Evolutionary conservation across 108 stramenopile species (phyloP).

Genomic region (Skeletonema marinoi): DNA sequence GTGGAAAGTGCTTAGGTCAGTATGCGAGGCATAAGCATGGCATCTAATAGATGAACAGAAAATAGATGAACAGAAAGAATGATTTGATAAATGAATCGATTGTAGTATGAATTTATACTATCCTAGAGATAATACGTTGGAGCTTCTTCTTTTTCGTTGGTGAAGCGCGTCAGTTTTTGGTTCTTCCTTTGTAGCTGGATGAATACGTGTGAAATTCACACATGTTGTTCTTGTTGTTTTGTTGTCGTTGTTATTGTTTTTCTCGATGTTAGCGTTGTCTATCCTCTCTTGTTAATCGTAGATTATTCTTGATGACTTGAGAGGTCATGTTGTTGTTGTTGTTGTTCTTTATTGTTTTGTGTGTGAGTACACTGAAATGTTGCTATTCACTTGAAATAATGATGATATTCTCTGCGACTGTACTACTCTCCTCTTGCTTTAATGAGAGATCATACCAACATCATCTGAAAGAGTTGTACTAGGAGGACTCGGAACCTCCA

Average conservation of each 20-base stretch:
- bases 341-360: neutral
- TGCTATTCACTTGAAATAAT: neutral
- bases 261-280: neutral
- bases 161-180: neutral
- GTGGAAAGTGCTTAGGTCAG: neutral
- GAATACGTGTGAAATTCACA: neutral
- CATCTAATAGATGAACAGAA: too few species aligned
- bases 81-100: neutral
- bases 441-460: slow-evolving; percentile 1
- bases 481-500: slow-evolving; percentile 9
- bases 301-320: neutral
- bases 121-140: neutral
- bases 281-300: neutral
- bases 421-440: neutral
- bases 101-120: neutral
- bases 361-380: neutral
- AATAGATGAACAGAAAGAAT: too few species aligned
- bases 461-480: neutral
- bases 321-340: neutral
- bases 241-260: neutral
- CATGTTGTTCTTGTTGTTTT: neutral
- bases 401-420: neutral
- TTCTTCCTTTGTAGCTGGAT: neutral
- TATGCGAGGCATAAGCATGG: too few species aligned
- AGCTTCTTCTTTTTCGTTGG: neutral